phyloP scores from a whole-genome alignment of 2,329 filamentous ascomycete species.

The Paramyrothecium roridum region DNA sequence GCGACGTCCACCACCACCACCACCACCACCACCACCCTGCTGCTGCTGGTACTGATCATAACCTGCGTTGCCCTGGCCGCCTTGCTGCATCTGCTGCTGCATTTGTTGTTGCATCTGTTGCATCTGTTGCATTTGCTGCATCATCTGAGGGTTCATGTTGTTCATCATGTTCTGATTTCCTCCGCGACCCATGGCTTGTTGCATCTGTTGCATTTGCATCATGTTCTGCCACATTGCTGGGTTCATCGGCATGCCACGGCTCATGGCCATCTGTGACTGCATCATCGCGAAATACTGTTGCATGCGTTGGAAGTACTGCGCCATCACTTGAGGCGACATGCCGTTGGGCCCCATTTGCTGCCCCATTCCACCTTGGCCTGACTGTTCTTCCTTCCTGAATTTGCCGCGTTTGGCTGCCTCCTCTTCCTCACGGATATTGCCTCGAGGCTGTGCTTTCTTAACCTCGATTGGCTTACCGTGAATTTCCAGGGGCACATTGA shows the following conservation, averaged over 20 bases:
- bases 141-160: constrained; percentile 50
- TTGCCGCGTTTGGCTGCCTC: constrained; percentile 62
- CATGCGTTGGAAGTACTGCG: constrained; percentile 97
- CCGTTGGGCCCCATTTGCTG: constrained; percentile 49
- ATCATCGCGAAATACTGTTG: constrained; percentile 95
- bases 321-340: constrained; percentile 97
- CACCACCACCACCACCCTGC: constrained; percentile 30
- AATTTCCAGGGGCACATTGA: constrained; percentile 82
- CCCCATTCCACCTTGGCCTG: constrained; percentile 34
- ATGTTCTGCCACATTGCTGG: constrained; percentile 74
- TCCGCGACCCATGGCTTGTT: constrained; percentile 47
- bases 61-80: constrained; percentile 24
- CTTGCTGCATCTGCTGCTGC: constrained; percentile 36
- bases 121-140: constrained; percentile 56
- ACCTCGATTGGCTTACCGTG: constrained; percentile 96
- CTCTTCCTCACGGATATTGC: constrained; percentile 90
- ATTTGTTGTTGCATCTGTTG: constrained; percentile 36
- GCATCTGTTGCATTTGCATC: constrained; percentile 74
- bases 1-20: constrained; percentile 25
- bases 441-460: constrained; percentile 93
- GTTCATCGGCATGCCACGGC: constrained; percentile 68
- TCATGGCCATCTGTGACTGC: constrained; percentile 91
- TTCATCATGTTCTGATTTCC: constrained; percentile 28
- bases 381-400: constrained; percentile 54
- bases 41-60: constrained; percentile 44